These are phyloP conservation scores for Rhodamnia argentea DNA, from an alignment of 345 rosid species.

Conservation along the genomic window DNA sequence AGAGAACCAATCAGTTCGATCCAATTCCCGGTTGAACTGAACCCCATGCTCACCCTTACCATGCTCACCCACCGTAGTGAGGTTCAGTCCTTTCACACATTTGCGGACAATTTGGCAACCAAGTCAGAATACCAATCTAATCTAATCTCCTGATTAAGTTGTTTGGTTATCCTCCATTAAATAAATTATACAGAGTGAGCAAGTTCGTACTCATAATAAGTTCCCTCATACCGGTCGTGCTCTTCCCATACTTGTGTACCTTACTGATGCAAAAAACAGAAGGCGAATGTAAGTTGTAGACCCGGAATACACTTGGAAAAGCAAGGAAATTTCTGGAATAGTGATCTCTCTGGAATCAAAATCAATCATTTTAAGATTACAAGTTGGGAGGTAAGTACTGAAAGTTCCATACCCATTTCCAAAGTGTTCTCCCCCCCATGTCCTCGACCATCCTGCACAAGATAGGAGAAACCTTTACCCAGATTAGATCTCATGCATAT, in stretches of 20 bases:
- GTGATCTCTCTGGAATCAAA: neutral
- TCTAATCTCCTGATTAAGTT: neutral
- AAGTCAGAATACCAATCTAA: neutral
- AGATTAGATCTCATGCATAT: neutral
- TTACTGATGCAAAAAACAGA: slow-evolving; percentile 36
- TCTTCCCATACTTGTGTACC: slow-evolving; percentile 94
- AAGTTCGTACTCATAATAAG: slow-evolving; percentile 72
- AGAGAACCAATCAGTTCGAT: too few relatives aligned
- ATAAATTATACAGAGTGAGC: neutral
- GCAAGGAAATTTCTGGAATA: neutral
- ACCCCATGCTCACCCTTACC: neutral
- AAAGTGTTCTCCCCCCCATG: slow-evolving; percentile 97
- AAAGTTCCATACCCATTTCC: slow-evolving; percentile 74
- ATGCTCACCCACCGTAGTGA: too few relatives aligned
- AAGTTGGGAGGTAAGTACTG: neutral
- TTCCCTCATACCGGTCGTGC: slow-evolving; percentile 76
- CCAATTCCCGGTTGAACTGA: too few relatives aligned
- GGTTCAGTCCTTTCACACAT: slow-evolving; percentile 65
- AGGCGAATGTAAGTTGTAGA: neutral
- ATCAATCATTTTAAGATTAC: neutral
- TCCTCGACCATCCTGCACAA: slow-evolving; percentile 85
- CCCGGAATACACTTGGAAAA: neutral
- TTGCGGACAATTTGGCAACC: neutral
- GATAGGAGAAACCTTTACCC: neutral
- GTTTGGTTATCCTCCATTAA: neutral